Evolutionary conservation across 1,284 basidiomycete species (phyloP), one percentile per base, ranked within the genome.

Genomic region (Neotropicomus parvogracilis): DNA sequence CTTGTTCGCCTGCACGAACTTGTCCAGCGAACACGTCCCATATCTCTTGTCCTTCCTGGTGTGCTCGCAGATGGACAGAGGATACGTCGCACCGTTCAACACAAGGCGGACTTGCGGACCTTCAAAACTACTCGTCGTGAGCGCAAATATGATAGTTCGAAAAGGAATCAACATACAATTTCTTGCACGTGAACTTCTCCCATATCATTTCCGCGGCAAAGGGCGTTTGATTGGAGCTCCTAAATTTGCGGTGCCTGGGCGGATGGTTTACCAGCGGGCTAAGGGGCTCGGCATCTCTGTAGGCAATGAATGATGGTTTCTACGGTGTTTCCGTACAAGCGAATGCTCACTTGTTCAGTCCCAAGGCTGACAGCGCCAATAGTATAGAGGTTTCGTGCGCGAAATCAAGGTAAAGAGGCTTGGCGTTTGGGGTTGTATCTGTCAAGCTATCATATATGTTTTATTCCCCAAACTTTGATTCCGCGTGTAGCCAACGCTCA

Each of bases 381-480:
- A 75, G 71, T 46, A 78, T 74, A 11, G 65, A 74, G 7, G 66
- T 68, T 48, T 78, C 75, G 53, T 78, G 76, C 0, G 68, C 74
- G 53, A 78, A 77, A 52, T 78, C 75, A 27, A 78, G 64, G 58
- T 72, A 69, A 13, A 73, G 57, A 16, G 62, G 44, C 35, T 65
- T 52, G 14, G 68, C 67, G 42, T 58, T 49, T 20, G 53, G 60
- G 0, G 66, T 68, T 11, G 57, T 38, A 53, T 71, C 69, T 19
- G 68, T 66, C 44, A 75, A 67, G 11, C 72, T 73, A 12, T 35
- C 24, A 4, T 11, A 12, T 7, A 14, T n/a, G 0, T 31, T n/a
- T 24, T 19, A 35, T 21, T 17, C 16, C n/a, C 2, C 16, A 7
- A 17, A 7, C 21, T 41, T 10, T 9, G 8, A 9, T 17, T 10